These are phyloP conservation scores for Myxozyma mucilagina DNA, from an alignment of 805 yeast genomes.

Conservation along the genomic window DNA sequence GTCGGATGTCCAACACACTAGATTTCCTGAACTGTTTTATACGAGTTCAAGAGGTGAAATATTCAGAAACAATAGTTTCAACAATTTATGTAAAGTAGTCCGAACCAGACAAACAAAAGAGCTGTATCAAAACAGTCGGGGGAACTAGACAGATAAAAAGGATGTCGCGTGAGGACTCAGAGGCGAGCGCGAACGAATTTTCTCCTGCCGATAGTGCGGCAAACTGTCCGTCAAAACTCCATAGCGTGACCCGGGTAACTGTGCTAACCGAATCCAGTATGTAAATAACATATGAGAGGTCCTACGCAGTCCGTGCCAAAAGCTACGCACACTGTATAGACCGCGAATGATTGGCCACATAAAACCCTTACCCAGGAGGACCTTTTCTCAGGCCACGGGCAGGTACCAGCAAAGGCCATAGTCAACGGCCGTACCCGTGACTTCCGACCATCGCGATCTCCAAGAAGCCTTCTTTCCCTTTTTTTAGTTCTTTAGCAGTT, in stretches of 20 bases:
- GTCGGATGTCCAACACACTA: no score
- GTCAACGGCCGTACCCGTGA: background rate
- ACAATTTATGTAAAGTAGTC: background rate
- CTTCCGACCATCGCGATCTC: background rate
- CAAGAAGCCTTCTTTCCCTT: background rate
- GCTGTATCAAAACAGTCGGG: background rate
- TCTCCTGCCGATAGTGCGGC: background rate
- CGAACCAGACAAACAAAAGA: background rate
- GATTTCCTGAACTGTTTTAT: no score
- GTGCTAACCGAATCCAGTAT: background rate
- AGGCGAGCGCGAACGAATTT: background rate
- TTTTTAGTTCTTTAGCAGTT: background rate
- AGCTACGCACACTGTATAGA: background rate
- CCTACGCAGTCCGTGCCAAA: constrained; percentile 1
- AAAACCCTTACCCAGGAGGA: background rate
- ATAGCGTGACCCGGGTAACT: constrained; percentile 2
- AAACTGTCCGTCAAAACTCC: background rate
- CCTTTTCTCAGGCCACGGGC: background rate
- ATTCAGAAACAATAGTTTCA: no score
- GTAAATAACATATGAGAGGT: background rate
- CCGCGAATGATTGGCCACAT: constrained; percentile 1
- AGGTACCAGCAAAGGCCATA: background rate
- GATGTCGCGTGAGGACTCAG: constrained; percentile 5
- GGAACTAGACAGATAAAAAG: background rate
- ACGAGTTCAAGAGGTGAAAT: no score